phyloP scores from a whole-genome alignment of 139 green algal genomes.

The Pseudopediastrum boryanum region DNA sequence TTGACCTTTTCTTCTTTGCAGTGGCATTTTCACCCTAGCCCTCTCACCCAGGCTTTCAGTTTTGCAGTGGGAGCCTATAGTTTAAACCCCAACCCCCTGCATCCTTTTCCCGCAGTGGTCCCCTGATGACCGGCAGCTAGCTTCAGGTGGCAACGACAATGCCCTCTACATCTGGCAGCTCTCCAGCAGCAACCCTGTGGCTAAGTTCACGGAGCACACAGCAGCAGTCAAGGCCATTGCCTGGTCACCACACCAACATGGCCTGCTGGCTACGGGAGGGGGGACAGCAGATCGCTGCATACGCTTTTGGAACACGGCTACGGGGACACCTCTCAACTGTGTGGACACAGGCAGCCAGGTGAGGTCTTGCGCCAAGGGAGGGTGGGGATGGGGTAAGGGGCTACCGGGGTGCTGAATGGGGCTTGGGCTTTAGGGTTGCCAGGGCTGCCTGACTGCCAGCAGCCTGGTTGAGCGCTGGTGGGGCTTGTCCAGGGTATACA shows the following conservation, averaged over 20 bases:
- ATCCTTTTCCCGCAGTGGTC: conserved; percentile 61
- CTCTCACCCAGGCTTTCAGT: too few species aligned
- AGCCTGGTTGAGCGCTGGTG: too few species aligned
- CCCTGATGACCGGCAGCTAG: conserved; percentile 66
- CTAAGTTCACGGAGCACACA: conserved; percentile 40
- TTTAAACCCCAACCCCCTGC: background rate
- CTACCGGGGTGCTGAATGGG: too few species aligned
- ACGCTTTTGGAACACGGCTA: conserved; percentile 97
- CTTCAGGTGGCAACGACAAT: conserved; percentile 89
- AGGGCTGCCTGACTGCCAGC: too few species aligned
- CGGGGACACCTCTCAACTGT: conserved; percentile 70
- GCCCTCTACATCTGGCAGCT: conserved; percentile 58
- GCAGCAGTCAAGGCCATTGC: conserved; percentile 96
- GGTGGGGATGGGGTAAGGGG: too few species aligned
- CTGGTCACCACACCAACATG: conserved; percentile 82
- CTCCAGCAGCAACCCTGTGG: conserved; percentile 16
- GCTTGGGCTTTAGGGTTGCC: too few species aligned
- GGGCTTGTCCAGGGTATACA: too few species aligned
- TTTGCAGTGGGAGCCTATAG: too few species aligned
- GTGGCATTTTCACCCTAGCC: too few species aligned
- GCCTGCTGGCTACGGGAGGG: conserved; percentile 91
- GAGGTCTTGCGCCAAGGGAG: background rate
- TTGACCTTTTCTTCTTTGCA: too few species aligned
- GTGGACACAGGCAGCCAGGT: conserved; percentile 86
- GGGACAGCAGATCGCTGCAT: conserved; percentile 97